These are phyloP conservation scores for Ophiostoma sp. DNA, from an alignment of 2,329 filamentous ascomycete genomes.

Conservation along the genomic window DNA sequence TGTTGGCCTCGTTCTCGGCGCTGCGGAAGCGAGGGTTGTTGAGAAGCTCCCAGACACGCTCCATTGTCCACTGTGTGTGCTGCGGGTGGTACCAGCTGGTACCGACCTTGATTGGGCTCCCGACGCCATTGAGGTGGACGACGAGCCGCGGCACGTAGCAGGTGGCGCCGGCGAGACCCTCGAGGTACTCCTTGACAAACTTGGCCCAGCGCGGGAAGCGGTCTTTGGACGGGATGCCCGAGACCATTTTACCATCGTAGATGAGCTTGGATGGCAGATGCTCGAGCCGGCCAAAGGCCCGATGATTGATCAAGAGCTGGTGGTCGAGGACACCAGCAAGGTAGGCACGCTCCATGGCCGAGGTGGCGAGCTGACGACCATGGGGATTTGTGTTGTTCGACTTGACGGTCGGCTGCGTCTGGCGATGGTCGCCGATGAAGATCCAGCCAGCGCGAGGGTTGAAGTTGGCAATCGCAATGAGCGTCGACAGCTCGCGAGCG, in stretches of 20 bases:
- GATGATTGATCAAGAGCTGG: constrained; percentile 36
- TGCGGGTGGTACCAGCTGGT: constrained; percentile 45
- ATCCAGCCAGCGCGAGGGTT: constrained; percentile 45
- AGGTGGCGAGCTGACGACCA: constrained; percentile 32
- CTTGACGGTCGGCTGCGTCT: constrained; percentile 46
- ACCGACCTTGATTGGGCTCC: constrained; percentile 31
- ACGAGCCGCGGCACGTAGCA: constrained; percentile 43
- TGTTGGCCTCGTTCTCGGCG: constrained; percentile 30
- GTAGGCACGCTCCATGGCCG: constrained; percentile 35
- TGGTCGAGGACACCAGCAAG: constrained; percentile 30
- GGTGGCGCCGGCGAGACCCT: constrained; percentile 18
- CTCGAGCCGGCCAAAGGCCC: constrained; percentile 38
- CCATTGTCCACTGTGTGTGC: constrained; percentile 43
- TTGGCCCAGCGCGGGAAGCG: constrained; percentile 27
- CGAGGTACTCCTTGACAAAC: constrained; percentile 31
- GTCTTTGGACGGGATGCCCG: constrained; percentile 31
- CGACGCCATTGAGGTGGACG: constrained; percentile 32
- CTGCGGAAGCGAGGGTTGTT: constrained; percentile 38
- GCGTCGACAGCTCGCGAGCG: constrained; percentile 46
- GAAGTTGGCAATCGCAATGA: constrained; percentile 48
- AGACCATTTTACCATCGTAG: constrained; percentile 43
- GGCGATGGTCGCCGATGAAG: constrained; percentile 48
- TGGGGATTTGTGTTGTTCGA: constrained; percentile 27
- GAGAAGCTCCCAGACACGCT: constrained; percentile 38
- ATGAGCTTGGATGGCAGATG: constrained; percentile 45